Base-by-base conservation (phyloP, 108 stramenopile species). In the Pseudonitzschia delicatissima region DNA sequence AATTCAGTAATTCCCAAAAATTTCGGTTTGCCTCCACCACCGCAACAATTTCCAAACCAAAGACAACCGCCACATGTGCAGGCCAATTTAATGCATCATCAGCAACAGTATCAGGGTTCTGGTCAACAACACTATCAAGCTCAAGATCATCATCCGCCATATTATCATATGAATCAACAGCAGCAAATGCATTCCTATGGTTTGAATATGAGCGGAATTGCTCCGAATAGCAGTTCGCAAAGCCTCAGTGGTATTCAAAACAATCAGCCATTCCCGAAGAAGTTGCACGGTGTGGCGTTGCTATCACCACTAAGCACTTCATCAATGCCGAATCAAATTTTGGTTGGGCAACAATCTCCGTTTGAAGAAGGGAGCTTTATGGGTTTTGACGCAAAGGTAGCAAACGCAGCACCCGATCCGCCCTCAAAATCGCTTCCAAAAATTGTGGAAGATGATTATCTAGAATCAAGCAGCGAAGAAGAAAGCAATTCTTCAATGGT, bases 291-390 rank as follows among this genome's bases (percentile, higher is more conserved):
- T n/a, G n/a, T n/a, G n/a, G 50, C 50, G 9, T 18, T 9, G 20
- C 13, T 11, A 51, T 51, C 50, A 23, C 20, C 21, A 25, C 11
- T 20, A 39, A 40, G 37, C 31, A 29, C 26, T 35, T 23, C 39
- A 42, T 18, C n/a, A 61, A 37, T 61, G 60, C 60, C 60, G 40
- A 21, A 5, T 61, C 60, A 61, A 61, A 61, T 61, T 25, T 9
- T 61, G 3, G n/a, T 61, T 61, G 37, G 40, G 26, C 21, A 61
- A 9, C 5, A 4, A 26, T 20, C 11, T 5, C 15, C 26, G 12
- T 29, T 13, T 5, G 37, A 37, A 61, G 60, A 61, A 7, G 36
- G 23, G 4, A 61, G 60, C 21, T 23, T 15, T 42, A 39, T 61
- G n/a, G n/a, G n/a, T n/a, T n/a, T n/a, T n/a, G n/a, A n/a, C n/a